phyloP scores from a whole-genome alignment of 805 yeast genomes.

The Candida pseudofarinosa region DNA sequence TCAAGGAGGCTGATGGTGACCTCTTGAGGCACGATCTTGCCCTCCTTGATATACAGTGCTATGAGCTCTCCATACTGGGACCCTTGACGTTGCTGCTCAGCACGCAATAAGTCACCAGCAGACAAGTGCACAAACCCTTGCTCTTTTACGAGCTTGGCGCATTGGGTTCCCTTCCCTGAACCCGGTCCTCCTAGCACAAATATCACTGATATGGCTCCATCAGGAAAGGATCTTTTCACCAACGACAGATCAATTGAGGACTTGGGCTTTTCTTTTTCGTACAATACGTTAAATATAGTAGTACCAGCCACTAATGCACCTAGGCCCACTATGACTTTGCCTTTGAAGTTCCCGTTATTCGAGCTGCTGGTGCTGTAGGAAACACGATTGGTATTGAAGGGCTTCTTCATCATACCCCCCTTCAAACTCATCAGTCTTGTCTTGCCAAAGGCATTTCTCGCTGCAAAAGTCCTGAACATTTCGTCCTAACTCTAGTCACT shows the following conservation, averaged over 20 bases:
- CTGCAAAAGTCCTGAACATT: conserved; percentile 1
- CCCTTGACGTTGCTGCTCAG: conserved; percentile 80
- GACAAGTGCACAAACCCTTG: conserved; percentile 82
- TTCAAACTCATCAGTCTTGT: background rate
- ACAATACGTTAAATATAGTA: conserved; percentile 38
- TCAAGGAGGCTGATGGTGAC: conserved; percentile 80
- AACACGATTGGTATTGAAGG: background rate
- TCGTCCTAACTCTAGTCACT: conserved; percentile 1
- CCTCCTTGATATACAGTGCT: conserved; percentile 79
- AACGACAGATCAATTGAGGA: conserved; percentile 30
- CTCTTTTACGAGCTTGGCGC: conserved; percentile 77
- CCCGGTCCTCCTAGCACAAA: conserved; percentile 98
- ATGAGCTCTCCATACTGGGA: conserved; percentile 84
- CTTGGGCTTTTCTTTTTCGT: conserved; percentile 41
- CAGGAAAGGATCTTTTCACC: conserved; percentile 48
- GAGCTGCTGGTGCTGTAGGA: background rate
- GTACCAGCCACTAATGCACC: conserved; percentile 50
- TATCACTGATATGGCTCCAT: conserved; percentile 69
- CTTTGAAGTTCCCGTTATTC: conserved; percentile 10
- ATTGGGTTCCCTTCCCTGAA: conserved; percentile 96
- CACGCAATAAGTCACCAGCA: conserved; percentile 95
- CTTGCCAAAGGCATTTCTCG: background rate
- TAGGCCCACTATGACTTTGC: conserved; percentile 25
- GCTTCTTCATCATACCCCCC: background rate
- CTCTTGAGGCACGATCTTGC: conserved; percentile 89